Percentiles rank a stretch among this genome's conserved stretches.
Conservation (phyloP, 2,329 filamentous ascomycete species). For the Cercospora nicotianae region DNA sequence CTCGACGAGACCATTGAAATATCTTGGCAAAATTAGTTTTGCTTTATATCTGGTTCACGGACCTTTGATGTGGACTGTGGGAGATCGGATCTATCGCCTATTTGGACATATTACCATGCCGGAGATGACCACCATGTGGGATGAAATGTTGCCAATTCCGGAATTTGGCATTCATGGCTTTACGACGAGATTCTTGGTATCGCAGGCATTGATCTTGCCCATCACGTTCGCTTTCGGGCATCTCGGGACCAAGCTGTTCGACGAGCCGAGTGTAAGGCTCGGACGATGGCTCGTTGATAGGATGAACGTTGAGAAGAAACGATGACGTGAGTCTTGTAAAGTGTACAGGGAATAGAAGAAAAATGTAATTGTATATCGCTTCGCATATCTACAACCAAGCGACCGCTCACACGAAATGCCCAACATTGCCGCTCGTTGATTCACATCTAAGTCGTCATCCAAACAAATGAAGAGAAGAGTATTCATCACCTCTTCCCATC, state of each 20-base stretch:
- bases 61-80: conserved; percentile 55
- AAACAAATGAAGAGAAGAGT: not conserved
- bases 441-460: not conserved
- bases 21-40: conserved; percentile 62
- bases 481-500: conserved; percentile 35
- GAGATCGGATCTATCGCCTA: conserved; percentile 55
- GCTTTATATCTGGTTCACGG: conserved; percentile 64
- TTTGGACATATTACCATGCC: conserved; percentile 39
- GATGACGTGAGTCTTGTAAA: not conserved
- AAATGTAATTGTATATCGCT: not conserved
- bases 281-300: conserved; percentile 56
- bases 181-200: conserved; percentile 58
- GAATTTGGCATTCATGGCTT: conserved; percentile 52
- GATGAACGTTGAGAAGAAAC: conserved; percentile 20
- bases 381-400: not conserved
- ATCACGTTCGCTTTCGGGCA: conserved; percentile 57
- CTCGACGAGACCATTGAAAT: conserved; percentile 53
- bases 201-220: conserved; percentile 56
- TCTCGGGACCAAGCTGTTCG: conserved; percentile 57
- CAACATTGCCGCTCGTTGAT: not conserved
- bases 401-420: not conserved
- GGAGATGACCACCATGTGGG: conserved; percentile 20
- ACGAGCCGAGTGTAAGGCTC: conserved; percentile 58
- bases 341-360: not conserved
- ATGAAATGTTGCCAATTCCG: conserved; percentile 43